Conservation (phyloP, 805 yeast species). For the Candida coquimbonensis region DNA sequence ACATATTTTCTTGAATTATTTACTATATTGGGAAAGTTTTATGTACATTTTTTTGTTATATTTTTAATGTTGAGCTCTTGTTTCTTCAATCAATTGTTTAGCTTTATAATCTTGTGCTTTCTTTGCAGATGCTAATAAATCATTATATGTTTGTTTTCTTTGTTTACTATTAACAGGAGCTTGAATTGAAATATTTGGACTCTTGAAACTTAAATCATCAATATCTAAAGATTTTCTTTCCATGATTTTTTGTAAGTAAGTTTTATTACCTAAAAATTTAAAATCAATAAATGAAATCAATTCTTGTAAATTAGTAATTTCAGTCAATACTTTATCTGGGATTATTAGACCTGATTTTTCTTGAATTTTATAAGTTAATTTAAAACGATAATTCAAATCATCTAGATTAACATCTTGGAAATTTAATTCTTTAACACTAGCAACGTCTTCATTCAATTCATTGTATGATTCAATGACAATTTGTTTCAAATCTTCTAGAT, state of each 20-base stretch:
- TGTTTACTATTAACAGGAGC: slow-evolving; percentile 16
- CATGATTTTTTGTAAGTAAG: slow-evolving; percentile 4
- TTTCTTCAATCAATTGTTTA: slow-evolving; percentile 16
- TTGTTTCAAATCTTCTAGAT: slow-evolving; percentile 22
- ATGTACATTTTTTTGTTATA: slow-evolving; percentile 1
- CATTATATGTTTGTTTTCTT: slow-evolving; percentile 19
- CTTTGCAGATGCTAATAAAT: slow-evolving; percentile 20
- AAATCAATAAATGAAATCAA: slow-evolving; percentile 3
- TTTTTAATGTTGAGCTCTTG: slow-evolving; percentile 9
- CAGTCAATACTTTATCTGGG: slow-evolving; percentile 31
- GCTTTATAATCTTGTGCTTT: slow-evolving; percentile 17
- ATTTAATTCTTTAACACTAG: neutral
- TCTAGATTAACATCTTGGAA: slow-evolving; percentile 16
- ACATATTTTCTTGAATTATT: too few relatives aligned
- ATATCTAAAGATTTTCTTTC: slow-evolving; percentile 11
- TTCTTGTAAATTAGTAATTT: slow-evolving; percentile 6
- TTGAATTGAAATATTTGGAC: slow-evolving; percentile 21
- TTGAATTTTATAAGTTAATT: slow-evolving; percentile 29
- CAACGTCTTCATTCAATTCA: slow-evolving; percentile 6
- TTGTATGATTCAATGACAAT: slow-evolving; percentile 16
- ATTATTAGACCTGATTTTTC: slow-evolving; percentile 29
- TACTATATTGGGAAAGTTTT: neutral
- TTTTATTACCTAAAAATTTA: slow-evolving; percentile 5
- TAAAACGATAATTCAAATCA: slow-evolving; percentile 28
- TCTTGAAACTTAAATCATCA: slow-evolving; percentile 12